Base-by-base conservation (phyloP, 2,329 filamentous ascomycete species). In the Scleromitrula shiraiana region DNA sequence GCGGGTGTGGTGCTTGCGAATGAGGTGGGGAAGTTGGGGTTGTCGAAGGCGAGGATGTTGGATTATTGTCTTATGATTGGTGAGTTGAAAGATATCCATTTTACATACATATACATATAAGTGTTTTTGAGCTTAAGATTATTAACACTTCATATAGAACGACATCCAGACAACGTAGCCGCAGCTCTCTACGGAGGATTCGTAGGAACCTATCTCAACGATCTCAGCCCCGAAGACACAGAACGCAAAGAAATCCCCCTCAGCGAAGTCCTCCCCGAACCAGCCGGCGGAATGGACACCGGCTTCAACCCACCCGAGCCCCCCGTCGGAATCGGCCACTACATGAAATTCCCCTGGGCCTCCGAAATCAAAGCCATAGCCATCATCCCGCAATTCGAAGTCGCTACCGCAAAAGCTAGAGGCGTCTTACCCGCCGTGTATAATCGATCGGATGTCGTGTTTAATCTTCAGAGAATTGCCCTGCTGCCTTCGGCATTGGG, bases 41-140 rank as follows among this genome's bases (percentile, higher is more conserved):
- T 98, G 54, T 80, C 79, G 50, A 83, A 87, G 61, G 85, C 88
- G 55, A 77, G 93, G 32, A 78, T 98, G 64, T 83, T 98, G 60
- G 93, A 98, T 69, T 98, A 89, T 67, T 95, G 88, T 64, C 74
- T 98, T 57, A 98, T 98, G 93, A 95, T 96, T 67, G 87, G 83
- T 85, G 67, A 56, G 71, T 24, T 30, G 15, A 44, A 17, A 1
- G 1, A 5, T n/a, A 9, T 14, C 14, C n/a, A n/a, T n/a, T n/a
- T n/a, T n/a, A n/a, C n/a, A n/a, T n/a, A n/a, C n/a, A n/a, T n/a
- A n/a, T n/a, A n/a, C n/a, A n/a, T n/a, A n/a, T n/a, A n/a, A n/a
- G n/a, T 4, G 3, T 38, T 32, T 6, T 9, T 15, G n/a, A 7
- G 7, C 32, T 19, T 7, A 22, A 41, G 14, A 39, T 43, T 15